Base-by-base conservation (phyloP, 1,284 basidiomycete species). In the Schizophyllum commune region DNA sequence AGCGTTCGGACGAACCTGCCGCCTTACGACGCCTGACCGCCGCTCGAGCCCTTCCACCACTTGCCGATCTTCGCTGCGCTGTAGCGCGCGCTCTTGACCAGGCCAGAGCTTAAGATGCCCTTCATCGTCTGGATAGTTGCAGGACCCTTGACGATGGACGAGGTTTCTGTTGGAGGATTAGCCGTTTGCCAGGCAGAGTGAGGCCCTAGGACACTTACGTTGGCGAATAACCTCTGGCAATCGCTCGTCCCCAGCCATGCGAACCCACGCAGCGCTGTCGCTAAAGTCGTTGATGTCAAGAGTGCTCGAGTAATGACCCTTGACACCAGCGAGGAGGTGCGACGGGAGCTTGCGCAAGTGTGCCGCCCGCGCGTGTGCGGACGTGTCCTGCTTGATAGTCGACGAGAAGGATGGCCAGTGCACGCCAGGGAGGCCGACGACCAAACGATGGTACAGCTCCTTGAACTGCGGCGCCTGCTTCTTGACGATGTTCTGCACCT, bases 401-500 rank as follows among this genome's bases (percentile, higher is more conserved):
- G 69, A 64, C 66, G 78, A 73, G 60, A 81, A 73, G 21, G 72
- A 67, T 2, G 77, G 76, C 90, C 89, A 92, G 68, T 85, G 80
- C 17, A 92, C 84, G 13, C 89, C 89, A 19, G 89, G 88, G 4
- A 93, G 73, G 1, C 88, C 89, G n/a, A 83, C 80, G 5, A 89
- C 84, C 4, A 94, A 79, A 20, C 89, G 83, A 67, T 88, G 86
- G 75, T 98, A 99, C 66, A 98, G 77, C 68, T 91, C 86, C 63
- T 87, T 83, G 76, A 99, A 98, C 70, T 94, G 92, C 5, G 83
- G 81, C 21, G 83, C 79, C 74, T 97, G 92, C 59, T 86, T 87
- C 62, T 82, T 76, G 27, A 98, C 95, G 67, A 98, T 97, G 74
- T 98, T 98, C 58, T 79, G 77, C n/a, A 98, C 89, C 76, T 99